Conservation (phyloP, 768 basidiomycete genomes). For the Plicaturopsis crispa region DNA sequence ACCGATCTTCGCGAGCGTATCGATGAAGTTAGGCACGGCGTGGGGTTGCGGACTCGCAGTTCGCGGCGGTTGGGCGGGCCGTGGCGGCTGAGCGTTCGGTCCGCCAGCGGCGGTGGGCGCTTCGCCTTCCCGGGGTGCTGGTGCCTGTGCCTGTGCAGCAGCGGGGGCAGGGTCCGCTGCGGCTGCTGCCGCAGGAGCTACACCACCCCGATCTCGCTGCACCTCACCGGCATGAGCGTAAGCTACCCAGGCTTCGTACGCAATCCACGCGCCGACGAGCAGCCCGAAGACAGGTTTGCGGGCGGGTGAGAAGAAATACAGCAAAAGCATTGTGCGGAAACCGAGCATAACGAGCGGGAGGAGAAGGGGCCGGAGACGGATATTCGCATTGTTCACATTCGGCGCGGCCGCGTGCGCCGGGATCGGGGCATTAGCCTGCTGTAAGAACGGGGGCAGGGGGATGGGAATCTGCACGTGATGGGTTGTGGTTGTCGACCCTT, state of each 20-base stretch:
- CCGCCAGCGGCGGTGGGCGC: constrained; percentile 1
- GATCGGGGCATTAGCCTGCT: constrained; percentile 9
- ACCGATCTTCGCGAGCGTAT: constrained; percentile 50
- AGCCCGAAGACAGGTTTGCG: constrained; percentile 65
- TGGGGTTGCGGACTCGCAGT: neutral
- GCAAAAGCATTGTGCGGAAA: constrained; percentile 57
- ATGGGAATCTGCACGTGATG: constrained; percentile 13
- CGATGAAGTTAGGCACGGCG: constrained; percentile 18
- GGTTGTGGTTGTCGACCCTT: constrained; percentile 19
- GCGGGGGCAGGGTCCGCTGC: constrained; percentile 17
- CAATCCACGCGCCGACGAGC: constrained; percentile 59
- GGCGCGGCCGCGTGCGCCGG: constrained; percentile 3
- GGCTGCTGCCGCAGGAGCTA: constrained; percentile 13
- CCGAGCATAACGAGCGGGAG: constrained; percentile 62
- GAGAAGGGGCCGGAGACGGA: constrained; percentile 57
- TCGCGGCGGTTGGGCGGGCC: neutral
- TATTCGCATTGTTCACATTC: constrained; percentile 22
- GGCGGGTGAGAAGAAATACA: constrained; percentile 74
- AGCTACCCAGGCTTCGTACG: constrained; percentile 67
- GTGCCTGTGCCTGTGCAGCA: constrained; percentile 11
- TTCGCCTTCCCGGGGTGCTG: neutral
- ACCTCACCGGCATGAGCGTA: constrained; percentile 28
- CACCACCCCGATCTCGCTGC: constrained; percentile 14
- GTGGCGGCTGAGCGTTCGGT: neutral
- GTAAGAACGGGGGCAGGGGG: constrained; percentile 5